Evolutionary conservation across 2,329 filamentous ascomycete genomes (phyloP), one percentile per base, ranked within the genome.

Genomic region (Westerdykella ornata): DNA sequence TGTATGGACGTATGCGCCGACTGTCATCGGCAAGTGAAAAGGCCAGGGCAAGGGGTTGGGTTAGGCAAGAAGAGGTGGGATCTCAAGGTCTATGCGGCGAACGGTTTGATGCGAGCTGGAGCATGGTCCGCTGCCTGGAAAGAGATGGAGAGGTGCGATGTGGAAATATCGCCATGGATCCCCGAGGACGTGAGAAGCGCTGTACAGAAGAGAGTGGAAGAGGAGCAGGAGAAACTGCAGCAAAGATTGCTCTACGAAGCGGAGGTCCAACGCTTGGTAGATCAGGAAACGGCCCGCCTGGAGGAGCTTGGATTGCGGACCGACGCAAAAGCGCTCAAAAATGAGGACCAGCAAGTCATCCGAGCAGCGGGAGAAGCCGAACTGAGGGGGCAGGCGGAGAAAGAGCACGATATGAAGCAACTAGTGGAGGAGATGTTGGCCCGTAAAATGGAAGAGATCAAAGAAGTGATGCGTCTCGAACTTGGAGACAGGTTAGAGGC

Each of bases 121-220:
- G 90, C 92, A 0, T 98, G 92, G 92, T 79, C 80, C 4, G 89
- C 89, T 2, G 90, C 87, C 44, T 98, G 90, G 90, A 85, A 80
- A 53, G 90, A 97, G 66, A 98, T 98, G 92, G 92, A 98, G 68
- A 79, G 90, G n/a, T 87, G 97, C 0, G 92, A 98, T 59, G 86
- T 94, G 1, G 90, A 97, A 65, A 79, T 98, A 39, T 80, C 85
- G 54, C 85, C 92, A 3, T 77, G 82, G 57, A 75, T 88, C 9
- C 77, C 80, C 14, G 63, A 76, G 0, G 66, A 72, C 1, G 59
- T 83, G 11, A 74, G 80, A 40, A 73, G 75, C 14, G 78, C 80
- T 49, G 68, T 88, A 15, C 77, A 81, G n/a, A 57, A 53, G 44
- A 69, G 68, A n/a, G 46, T 63, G 8, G 65, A 73, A 26, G 70